Percentiles rank a stretch among this genome's conserved stretches.
Conservation (phyloP, 208 protist species). For the Tritrichomonas foetus region DNA sequence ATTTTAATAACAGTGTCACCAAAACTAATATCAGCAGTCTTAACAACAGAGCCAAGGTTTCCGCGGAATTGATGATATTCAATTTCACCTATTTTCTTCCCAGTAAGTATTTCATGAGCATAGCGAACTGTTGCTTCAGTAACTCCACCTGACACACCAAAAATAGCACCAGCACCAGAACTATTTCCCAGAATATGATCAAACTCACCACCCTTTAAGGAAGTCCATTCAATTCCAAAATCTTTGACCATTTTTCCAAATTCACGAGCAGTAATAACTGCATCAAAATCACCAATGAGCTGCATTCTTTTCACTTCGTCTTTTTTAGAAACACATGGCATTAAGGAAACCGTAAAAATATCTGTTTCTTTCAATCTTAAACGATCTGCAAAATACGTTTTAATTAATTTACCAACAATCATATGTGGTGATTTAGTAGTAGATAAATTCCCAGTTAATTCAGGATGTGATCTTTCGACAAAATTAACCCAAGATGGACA, state of each 20-base stretch:
- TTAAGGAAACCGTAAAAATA: constrained; percentile 47
- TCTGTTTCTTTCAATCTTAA: neutral
- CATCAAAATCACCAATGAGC: constrained; percentile 45
- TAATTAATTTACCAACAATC: neutral
- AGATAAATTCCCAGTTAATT: neutral
- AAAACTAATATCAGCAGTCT: neutral
- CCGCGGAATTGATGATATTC: neutral
- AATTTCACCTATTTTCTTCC: neutral
- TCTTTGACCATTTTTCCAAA: constrained; percentile 41
- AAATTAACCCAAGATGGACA: constrained; percentile 55
- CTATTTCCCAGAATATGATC: constrained; percentile 50
- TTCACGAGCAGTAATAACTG: constrained; percentile 53
- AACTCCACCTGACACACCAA: constrained; percentile 53
- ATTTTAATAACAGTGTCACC: neutral
- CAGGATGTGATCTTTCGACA: neutral
- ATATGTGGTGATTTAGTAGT: neutral
- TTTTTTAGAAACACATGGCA: constrained; percentile 56
- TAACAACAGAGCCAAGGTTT: neutral
- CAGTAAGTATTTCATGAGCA: neutral
- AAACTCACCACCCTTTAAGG: neutral
- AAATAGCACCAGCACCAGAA: constrained; percentile 49
- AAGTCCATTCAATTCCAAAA: neutral
- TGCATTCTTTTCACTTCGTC: constrained; percentile 47
- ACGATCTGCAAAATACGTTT: neutral
- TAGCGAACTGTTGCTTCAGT: constrained; percentile 53